Percentiles rank a stretch among this genome's conserved stretches.
phyloP scores from a whole-genome alignment of 345 rosid species.

The Citrus sp. region DNA sequence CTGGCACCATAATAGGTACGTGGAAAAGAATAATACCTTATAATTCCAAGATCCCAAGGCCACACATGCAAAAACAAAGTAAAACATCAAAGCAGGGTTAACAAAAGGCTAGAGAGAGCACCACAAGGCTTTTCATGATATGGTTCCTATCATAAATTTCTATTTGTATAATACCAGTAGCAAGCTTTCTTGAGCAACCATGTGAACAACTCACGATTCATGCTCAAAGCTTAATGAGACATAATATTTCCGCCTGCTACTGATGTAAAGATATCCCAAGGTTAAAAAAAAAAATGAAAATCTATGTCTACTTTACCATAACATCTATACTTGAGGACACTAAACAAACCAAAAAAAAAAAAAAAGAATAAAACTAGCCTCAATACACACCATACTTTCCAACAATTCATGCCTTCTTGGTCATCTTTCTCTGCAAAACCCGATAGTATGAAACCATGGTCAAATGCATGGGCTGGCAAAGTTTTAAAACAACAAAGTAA shows the following conservation, averaged over 20 bases:
- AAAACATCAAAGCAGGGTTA: too few relatives aligned
- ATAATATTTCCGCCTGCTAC: too few relatives aligned
- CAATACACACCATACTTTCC: conserved; percentile 45
- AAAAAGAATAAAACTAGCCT: not conserved
- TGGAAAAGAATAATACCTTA: too few relatives aligned
- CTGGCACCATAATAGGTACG: conserved; percentile 75
- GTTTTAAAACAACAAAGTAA: not conserved
- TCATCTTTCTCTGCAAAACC: conserved; percentile 50
- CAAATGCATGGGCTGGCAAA: not conserved
- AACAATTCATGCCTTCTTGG: conserved; percentile 67
- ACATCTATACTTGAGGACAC: not conserved
- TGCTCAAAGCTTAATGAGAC: not conserved
- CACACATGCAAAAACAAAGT: too few relatives aligned
- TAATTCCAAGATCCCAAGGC: too few relatives aligned
- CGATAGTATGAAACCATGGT: not conserved
- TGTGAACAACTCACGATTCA: not conserved
- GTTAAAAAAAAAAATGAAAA: too few relatives aligned
- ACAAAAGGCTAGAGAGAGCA: not conserved
- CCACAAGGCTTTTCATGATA: not conserved
- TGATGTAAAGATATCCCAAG: too few relatives aligned
- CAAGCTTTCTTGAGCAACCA: not conserved
- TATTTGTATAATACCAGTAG: not conserved
- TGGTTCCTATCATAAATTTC: not conserved
- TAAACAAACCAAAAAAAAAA: not conserved
- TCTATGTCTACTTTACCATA: too few relatives aligned